A percentile compares a stretch with the other conserved stretches of the same genome.
These are phyloP conservation scores for Penicillium riverlandense DNA, from an alignment of 495 filamentous ascomycete genomes.

Conservation along the genomic window DNA sequence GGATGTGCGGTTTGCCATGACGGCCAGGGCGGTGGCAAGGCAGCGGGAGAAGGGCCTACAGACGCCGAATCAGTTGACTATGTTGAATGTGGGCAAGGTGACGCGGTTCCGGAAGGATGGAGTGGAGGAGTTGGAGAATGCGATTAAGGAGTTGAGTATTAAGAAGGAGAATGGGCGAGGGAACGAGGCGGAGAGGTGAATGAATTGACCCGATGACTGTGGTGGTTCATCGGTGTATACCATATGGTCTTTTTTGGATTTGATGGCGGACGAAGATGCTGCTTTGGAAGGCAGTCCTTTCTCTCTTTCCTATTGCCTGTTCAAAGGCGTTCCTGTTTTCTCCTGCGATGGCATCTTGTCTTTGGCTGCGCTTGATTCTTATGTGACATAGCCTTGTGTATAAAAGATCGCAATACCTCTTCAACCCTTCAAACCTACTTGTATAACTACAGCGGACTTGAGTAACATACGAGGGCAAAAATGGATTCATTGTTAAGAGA, in stretches of 20 bases:
- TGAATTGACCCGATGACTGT: not conserved
- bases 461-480: not conserved
- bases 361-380: slow-evolving; percentile 10
- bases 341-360: slow-evolving; percentile 17
- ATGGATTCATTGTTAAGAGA: slow-evolving; percentile 5
- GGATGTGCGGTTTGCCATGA: slow-evolving; percentile 92
- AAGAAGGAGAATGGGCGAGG: slow-evolving; percentile 4
- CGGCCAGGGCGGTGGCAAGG: slow-evolving; percentile 67
- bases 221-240: no score
- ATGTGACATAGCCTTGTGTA: slow-evolving; percentile 27
- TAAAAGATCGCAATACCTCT: slow-evolving; percentile 18
- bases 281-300: not conserved
- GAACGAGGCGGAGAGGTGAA: slow-evolving; percentile 1
- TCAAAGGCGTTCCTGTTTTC: slow-evolving; percentile 15
- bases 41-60: slow-evolving; percentile 44
- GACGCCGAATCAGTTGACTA: slow-evolving; percentile 59
- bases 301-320: slow-evolving; percentile 10
- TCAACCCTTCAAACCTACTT: not conserved
- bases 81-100: slow-evolving; percentile 76
- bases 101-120: slow-evolving; percentile 67
- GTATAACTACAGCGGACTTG: not conserved
- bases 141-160: slow-evolving; percentile 57
- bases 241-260: not conserved
- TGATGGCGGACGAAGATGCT: not conserved
- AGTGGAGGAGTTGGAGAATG: slow-evolving; percentile 54